Percentiles rank a stretch among this genome's conserved stretches.
phyloP scores from a whole-genome alignment of 2,329 filamentous ascomycete genomes.

The Lachnellula occidentalis region DNA sequence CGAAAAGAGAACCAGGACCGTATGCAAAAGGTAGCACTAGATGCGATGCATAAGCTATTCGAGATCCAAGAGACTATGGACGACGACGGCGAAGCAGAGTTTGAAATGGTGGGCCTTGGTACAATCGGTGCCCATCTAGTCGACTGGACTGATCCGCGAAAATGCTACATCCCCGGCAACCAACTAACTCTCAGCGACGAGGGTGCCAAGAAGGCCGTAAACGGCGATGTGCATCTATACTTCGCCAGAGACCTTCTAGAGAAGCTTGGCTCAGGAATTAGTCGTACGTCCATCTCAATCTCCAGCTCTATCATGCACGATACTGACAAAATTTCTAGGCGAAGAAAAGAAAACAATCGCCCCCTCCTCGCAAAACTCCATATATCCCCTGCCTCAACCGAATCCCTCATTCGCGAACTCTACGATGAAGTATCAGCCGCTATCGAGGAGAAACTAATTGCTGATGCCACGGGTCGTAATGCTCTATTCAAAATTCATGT shows the following conservation, averaged over 20 bases:
- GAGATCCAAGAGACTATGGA: slow-evolving; percentile 67
- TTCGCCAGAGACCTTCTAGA: slow-evolving; percentile 75
- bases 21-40: slow-evolving; percentile 69
- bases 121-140: slow-evolving; percentile 77
- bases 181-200: slow-evolving; percentile 43
- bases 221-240: slow-evolving; percentile 74
- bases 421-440: slow-evolving; percentile 55
- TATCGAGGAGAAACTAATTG: slow-evolving; percentile 55
- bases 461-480: slow-evolving; percentile 57
- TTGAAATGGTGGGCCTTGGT: slow-evolving; percentile 72
- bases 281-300: slow-evolving; percentile 48
- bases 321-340: slow-evolving; percentile 41
- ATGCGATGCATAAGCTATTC: slow-evolving; percentile 69
- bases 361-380: slow-evolving; percentile 75
- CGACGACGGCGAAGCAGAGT: slow-evolving; percentile 69
- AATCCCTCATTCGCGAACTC: slow-evolving; percentile 51
- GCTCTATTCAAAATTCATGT: slow-evolving; percentile 65
- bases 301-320: slow-evolving; percentile 27
- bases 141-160: slow-evolving; percentile 93
- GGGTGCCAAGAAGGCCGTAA: slow-evolving; percentile 57
- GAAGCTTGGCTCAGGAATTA: slow-evolving; percentile 59
- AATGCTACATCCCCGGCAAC: slow-evolving; percentile 53
- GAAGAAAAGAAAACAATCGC: slow-evolving; percentile 83
- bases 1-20: slow-evolving; percentile 74
- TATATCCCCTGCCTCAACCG: slow-evolving; percentile 61